A percentile compares a stretch with the other conserved stretches of the same genome.
phyloP scores from a whole-genome alignment of 23 red algal species.

The Cyanidiococcus yangmingshanensis region DNA sequence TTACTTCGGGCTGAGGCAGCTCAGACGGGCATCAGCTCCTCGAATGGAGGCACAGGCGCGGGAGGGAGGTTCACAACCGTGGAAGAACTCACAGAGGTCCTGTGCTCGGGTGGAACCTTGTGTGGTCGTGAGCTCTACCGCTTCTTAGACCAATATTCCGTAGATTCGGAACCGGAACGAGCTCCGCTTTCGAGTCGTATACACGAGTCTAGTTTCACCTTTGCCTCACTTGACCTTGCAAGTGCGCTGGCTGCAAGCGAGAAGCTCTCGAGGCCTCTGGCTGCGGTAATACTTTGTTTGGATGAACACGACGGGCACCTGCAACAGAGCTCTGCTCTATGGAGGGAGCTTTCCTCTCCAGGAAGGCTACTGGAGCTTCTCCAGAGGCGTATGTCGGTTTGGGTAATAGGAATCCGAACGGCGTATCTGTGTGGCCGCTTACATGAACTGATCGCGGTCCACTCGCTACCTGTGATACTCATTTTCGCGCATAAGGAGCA shows the following conservation, averaged over 20 bases:
- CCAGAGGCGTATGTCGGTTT: not conserved
- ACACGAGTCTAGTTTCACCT: not conserved
- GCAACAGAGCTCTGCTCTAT: not conserved
- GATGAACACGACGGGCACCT: not conserved
- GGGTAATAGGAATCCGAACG: not conserved
- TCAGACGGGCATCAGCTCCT: not conserved
- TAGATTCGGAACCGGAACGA: not conserved
- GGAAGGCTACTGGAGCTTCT: not conserved
- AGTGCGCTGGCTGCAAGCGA: not conserved
- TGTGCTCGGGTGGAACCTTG: not conserved
- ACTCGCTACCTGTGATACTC: not conserved
- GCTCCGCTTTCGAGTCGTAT: not conserved
- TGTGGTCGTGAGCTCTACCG: not conserved
- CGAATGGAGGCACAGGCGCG: not conserved
- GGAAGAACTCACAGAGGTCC: not conserved
- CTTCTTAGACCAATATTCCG: not conserved
- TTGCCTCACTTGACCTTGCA: not conserved
- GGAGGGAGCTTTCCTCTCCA: not conserved
- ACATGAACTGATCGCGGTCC: not conserved
- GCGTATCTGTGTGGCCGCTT: not conserved
- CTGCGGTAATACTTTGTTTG: not conserved
- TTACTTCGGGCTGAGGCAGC: not conserved
- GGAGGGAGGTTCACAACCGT: conserved; percentile 1
- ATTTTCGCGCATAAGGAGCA: not conserved
- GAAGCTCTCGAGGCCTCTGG: not conserved